Percentiles rank a stretch among this genome's conserved stretches.
These are phyloP conservation scores for Cladosporium austrohemisphaericum DNA, from an alignment of 2,329 filamentous ascomycete species.

Conservation along the genomic window DNA sequence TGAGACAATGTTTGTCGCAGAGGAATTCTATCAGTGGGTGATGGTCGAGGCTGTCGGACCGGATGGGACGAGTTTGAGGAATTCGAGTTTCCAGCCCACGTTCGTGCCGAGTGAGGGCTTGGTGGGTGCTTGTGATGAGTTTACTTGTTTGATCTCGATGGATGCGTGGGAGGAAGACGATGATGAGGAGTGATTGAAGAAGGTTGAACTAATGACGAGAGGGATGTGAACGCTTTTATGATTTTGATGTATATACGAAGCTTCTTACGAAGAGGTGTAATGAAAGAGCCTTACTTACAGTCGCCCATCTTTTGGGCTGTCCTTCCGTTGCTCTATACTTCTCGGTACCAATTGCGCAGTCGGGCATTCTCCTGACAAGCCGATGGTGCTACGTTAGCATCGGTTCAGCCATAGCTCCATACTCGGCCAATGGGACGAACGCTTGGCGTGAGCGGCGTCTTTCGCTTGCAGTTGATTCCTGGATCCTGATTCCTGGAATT, in stretches of 20 bases:
- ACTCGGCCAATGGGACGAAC: no score
- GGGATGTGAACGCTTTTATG: neutral
- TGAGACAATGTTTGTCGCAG: conserved; percentile 23
- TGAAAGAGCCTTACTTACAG: neutral
- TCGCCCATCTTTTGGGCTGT: no score
- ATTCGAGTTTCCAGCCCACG: conserved; percentile 24
- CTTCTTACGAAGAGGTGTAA: neutral
- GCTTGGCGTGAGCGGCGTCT: no score
- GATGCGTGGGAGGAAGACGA: neutral
- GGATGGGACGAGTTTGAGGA: conserved; percentile 23
- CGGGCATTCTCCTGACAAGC: no score
- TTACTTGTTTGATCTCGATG: conserved; percentile 9
- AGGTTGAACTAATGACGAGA: neutral
- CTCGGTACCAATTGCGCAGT: no score
- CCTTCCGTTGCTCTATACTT: no score
- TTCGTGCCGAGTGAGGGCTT: conserved; percentile 19
- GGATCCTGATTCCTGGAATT: no score
- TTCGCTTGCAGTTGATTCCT: no score
- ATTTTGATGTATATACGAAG: neutral
- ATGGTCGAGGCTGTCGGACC: conserved; percentile 23
- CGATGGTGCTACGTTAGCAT: no score
- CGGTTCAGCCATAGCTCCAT: no score
- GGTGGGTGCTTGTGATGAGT: conserved; percentile 1
- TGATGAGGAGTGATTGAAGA: neutral
- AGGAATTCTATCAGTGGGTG: conserved; percentile 20